A percentile compares a stretch with the other conserved stretches of the same genome.
These are phyloP conservation scores for Gymnopilus junonius DNA, from an alignment of 768 basidiomycete genomes.

Conservation along the genomic window DNA sequence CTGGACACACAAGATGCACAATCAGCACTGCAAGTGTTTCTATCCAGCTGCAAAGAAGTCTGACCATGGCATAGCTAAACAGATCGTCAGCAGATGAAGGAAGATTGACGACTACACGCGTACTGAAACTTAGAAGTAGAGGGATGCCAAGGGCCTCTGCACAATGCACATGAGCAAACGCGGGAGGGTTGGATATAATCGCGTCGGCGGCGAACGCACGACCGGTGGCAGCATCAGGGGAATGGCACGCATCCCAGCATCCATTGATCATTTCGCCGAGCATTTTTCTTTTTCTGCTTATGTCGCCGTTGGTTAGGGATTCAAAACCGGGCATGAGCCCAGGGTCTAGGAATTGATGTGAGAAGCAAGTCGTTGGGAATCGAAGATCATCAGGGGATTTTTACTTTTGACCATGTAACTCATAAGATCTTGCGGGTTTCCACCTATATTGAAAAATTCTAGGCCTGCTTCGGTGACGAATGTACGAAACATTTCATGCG, in stretches of 20 bases:
- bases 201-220: conserved; percentile 61
- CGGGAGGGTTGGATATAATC: conserved; percentile 70
- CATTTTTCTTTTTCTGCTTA: conserved; percentile 61
- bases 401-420: conserved; percentile 75
- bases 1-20: conserved; percentile 23
- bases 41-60: not conserved
- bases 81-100: conserved; percentile 5
- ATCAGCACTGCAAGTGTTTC: not conserved
- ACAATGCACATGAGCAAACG: conserved; percentile 68
- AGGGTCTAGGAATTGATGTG: conserved; percentile 46
- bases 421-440: conserved; percentile 68
- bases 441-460: conserved; percentile 66
- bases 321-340: conserved; percentile 64
- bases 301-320: conserved; percentile 64
- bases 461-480: conserved; percentile 56
- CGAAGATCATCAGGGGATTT: conserved; percentile 17
- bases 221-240: conserved; percentile 48
- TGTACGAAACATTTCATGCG: conserved; percentile 60
- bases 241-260: conserved; percentile 57
- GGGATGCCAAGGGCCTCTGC: conserved; percentile 68
- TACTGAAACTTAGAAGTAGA: conserved; percentile 60
- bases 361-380: not conserved
- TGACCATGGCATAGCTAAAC: conserved; percentile 68
- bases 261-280: conserved; percentile 64
- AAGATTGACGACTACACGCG: conserved; percentile 25